These are phyloP conservation scores for Trametes polyzona DNA, from an alignment of 1,284 basidiomycete species.

Conservation along the genomic window DNA sequence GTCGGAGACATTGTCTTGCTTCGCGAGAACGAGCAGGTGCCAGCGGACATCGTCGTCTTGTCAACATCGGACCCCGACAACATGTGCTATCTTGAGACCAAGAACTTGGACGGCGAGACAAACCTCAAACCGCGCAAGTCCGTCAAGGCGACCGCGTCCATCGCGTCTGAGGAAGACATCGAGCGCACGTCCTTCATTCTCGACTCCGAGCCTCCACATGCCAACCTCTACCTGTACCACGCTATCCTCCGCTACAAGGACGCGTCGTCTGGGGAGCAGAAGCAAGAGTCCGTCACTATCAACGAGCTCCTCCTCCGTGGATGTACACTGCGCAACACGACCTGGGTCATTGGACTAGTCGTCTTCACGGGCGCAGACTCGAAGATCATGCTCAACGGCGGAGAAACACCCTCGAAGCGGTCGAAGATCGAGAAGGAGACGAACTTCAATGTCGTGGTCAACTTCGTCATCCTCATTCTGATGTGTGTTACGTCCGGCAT, in stretches of 20 bases:
- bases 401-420: conserved; percentile 90
- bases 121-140: conserved; percentile 90
- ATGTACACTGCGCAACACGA: conserved; percentile 90
- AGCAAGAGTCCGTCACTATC: conserved; percentile 78
- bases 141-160: conserved; percentile 75
- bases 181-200: conserved; percentile 87
- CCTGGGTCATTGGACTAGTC: conserved; percentile 94
- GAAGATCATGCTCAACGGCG: conserved; percentile 98
- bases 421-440: conserved; percentile 98
- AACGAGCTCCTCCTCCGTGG: conserved; percentile 94
- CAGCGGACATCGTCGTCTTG: conserved; percentile 92
- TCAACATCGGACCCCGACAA: conserved; percentile 86
- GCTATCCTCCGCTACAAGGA: conserved; percentile 82
- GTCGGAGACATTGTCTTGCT: conserved; percentile 95
- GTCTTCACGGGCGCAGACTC: conserved; percentile 95
- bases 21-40: conserved; percentile 93
- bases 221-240: conserved; percentile 92
- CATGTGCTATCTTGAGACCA: conserved; percentile 90
- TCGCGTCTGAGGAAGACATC: conserved; percentile 89
- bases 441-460: conserved; percentile 98
- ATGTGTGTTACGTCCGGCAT: conserved; percentile 82
- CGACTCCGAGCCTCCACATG: conserved; percentile 93
- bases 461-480: conserved; percentile 80
- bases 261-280: conserved; percentile 50
- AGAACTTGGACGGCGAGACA: conserved; percentile 97